Conservation (phyloP, 2,329 filamentous ascomycete genomes). For the Graphium sp. region DNA sequence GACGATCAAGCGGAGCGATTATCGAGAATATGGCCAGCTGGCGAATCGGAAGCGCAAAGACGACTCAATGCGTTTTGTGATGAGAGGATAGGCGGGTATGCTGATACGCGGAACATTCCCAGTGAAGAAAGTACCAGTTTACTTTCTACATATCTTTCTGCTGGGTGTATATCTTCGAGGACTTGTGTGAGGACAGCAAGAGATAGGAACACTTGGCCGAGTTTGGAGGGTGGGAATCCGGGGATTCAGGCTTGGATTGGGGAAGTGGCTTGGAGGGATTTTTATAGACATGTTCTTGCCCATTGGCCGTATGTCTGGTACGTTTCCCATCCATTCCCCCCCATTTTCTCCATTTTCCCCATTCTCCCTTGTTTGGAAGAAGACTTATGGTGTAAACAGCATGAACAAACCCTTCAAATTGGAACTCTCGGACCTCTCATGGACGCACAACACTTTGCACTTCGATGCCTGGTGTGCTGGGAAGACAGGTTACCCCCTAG, state of each 20-base stretch:
- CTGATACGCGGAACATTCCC: constrained; percentile 49
- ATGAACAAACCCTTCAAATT: constrained; percentile 57
- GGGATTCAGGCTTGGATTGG: constrained; percentile 63
- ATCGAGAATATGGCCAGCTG: constrained; percentile 52
- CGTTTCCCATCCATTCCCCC: no score
- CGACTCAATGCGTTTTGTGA: constrained; percentile 52
- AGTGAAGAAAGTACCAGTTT: constrained; percentile 44
- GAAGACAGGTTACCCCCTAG: constrained; percentile 63
- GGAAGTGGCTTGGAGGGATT: constrained; percentile 75
- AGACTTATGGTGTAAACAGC: no score
- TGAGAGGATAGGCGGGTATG: constrained; percentile 44
- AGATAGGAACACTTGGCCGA: constrained; percentile 42
- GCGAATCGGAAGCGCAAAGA: constrained; percentile 52
- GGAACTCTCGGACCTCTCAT: constrained; percentile 66
- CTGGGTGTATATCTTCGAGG: constrained; percentile 49
- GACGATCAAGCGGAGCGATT: constrained; percentile 40
- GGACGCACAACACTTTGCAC: constrained; percentile 56
- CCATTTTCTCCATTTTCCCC: not conserved
- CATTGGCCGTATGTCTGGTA: constrained; percentile 73
- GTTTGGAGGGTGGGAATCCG: constrained; percentile 46
- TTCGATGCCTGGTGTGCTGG: constrained; percentile 64
- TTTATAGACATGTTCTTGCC: constrained; percentile 73
- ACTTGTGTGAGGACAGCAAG: constrained; percentile 49
- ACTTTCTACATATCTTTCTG: constrained; percentile 56
- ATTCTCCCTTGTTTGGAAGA: not conserved